Base-by-base conservation (phyloP, 495 filamentous ascomycete genomes). In the Aspergillus nidulans region DNA sequence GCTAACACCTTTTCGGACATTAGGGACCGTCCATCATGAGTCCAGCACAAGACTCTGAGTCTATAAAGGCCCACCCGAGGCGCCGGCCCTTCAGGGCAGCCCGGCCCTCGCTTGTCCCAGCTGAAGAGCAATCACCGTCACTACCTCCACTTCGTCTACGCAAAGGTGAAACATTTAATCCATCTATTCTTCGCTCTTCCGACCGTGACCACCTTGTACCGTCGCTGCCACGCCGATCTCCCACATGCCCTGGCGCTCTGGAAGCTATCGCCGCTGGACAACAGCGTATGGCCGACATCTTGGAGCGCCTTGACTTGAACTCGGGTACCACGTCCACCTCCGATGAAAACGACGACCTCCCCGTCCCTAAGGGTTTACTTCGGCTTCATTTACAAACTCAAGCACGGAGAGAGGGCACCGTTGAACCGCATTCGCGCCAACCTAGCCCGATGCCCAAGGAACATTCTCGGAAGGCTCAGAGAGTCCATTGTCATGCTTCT, bases 101-200 rank as follows among this genome's bases (percentile, higher is more conserved):
- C 8, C 66, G 65, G 30, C 65, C 70, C 24, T 56, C 69, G 9
- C 58, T 68, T 20, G 55, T 61, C 25, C 61, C 60, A 13, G 63
- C 67, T 19, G 43, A 62, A 43, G 51, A 55, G 16, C 49, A 51
- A 19, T 52, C 55, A 16, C 51, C 61, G 12, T 46, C 53, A 48
- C 16, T 41, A 21, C 56, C 30, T 7, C 56, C 64, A 43, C 65
- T 69, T 53, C 62, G 63, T 9, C 56, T 82, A 54, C 69, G 63
- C 56, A 81, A 80, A 64, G 75, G 76, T 59, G 72, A 79, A 45
- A 82, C 79, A 20, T 82, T 81, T 48, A 69, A 79, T 55, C 68
- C 76, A 6, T 69, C 77, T 13, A 74, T 66, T 5, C 67, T 69
- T 19, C 67, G 77, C 28, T 70, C 71, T 6, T 65, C 69, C 6